These are phyloP conservation scores for Aspergillus novoparasiticus DNA, from an alignment of 2,329 filamentous ascomycete species.

Conservation along the genomic window DNA sequence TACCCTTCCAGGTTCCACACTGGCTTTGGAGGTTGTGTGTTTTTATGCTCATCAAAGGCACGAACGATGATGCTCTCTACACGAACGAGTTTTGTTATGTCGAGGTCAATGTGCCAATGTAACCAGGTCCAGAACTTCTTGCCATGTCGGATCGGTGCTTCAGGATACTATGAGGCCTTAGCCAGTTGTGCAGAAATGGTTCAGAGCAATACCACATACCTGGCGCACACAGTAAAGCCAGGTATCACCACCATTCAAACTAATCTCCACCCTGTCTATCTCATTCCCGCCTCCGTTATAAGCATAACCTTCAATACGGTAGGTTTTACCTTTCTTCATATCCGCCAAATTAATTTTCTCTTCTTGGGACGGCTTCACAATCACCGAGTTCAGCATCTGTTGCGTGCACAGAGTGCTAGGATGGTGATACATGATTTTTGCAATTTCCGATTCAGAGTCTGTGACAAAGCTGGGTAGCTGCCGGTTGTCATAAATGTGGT, in stretches of 20 bases:
- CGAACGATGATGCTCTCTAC: slow-evolving; percentile 50
- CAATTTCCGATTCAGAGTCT: slow-evolving; percentile 53
- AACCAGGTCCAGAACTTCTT: slow-evolving; percentile 59
- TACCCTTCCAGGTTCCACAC: slow-evolving; percentile 54
- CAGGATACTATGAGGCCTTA: slow-evolving; percentile 42
- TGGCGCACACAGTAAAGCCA: slow-evolving; percentile 54
- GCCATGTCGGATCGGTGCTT: slow-evolving; percentile 53
- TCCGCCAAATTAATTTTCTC: slow-evolving; percentile 46
- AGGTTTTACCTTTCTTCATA: slow-evolving; percentile 43
- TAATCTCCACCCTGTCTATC: slow-evolving; percentile 54
- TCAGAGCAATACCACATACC: slow-evolving; percentile 26
- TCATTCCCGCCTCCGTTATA: slow-evolving; percentile 55
- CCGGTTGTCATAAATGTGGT: slow-evolving; percentile 41
- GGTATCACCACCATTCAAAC: slow-evolving; percentile 49
- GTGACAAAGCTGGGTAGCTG: slow-evolving; percentile 52
- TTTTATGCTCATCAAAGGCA: slow-evolving; percentile 54
- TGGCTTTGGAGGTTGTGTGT: slow-evolving; percentile 51
- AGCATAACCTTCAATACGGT: slow-evolving; percentile 51
- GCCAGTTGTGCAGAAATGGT: not conserved
- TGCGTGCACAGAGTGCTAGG: slow-evolving; percentile 53
- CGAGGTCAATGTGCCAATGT: slow-evolving; percentile 56
- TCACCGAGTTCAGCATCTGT: slow-evolving; percentile 54
- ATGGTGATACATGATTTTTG: slow-evolving; percentile 51
- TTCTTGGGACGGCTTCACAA: slow-evolving; percentile 50
- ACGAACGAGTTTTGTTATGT: slow-evolving; percentile 46